These are phyloP conservation scores for Colletotrichum abscissum DNA, from an alignment of 2,329 filamentous ascomycete genomes.

Conservation along the genomic window DNA sequence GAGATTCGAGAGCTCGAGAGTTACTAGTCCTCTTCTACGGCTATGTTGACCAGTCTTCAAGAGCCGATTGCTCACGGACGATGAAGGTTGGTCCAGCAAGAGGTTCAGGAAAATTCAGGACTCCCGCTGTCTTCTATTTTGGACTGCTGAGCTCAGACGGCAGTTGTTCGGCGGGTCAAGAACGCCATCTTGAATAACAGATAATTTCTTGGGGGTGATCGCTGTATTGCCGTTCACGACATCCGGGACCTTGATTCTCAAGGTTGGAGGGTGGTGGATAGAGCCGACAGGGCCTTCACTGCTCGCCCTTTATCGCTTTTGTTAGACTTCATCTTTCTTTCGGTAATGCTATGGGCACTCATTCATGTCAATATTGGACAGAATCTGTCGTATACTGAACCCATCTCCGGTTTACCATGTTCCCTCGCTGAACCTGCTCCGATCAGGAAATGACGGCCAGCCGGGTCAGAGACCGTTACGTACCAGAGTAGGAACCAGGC, in stretches of 20 bases:
- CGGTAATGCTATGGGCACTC: not conserved
- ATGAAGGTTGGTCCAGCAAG: slow-evolving; percentile 9
- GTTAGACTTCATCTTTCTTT: not conserved
- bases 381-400: slow-evolving; percentile 17
- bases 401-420: slow-evolving; percentile 18
- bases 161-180: not conserved
- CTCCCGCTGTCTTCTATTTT: slow-evolving; percentile 27
- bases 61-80: slow-evolving; percentile 28
- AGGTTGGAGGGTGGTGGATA: not conserved
- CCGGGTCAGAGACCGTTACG: not conserved
- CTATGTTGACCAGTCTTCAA: slow-evolving; percentile 18
- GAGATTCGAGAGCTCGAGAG: not conserved
- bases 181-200: slow-evolving; percentile 13
- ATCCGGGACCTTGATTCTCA: not conserved
- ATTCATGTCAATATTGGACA: slow-evolving; percentile 1
- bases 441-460: slow-evolving; percentile 19
- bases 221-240: not conserved
- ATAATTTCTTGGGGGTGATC: not conserved
- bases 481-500: slow-evolving; percentile 13
- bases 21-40: not conserved
- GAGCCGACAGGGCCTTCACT: not conserved
- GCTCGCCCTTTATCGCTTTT: not conserved
- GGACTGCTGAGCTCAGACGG: slow-evolving; percentile 13
- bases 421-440: slow-evolving; percentile 11
- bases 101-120: slow-evolving; percentile 33